Evolutionary conservation across 345 rosid genomes (phyloP).

Genomic region (Boechera stricta): DNA sequence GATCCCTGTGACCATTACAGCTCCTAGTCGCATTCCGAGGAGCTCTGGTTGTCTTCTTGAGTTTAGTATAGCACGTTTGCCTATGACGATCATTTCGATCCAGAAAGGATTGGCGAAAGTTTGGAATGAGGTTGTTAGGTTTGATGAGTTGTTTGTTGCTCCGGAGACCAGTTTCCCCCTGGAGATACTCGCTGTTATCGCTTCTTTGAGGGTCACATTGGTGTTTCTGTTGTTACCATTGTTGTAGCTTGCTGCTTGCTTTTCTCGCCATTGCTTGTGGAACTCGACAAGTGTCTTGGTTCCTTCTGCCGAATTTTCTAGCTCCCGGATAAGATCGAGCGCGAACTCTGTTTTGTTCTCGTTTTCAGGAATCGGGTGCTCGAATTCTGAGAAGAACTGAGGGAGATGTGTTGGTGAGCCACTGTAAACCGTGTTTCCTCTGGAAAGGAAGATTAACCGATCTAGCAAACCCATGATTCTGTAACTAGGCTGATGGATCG

Average conservation of each 20-base stretch:
- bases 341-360: constrained; percentile 91
- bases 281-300: constrained; percentile 72
- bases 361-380: constrained; percentile 83
- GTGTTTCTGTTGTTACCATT: constrained; percentile 29
- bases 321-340: constrained; percentile 81
- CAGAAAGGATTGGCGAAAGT: constrained; percentile 82
- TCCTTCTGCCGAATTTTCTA: constrained; percentile 77
- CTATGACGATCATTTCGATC: constrained; percentile 80
- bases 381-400: constrained; percentile 66
- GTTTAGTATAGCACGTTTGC: constrained; percentile 68
- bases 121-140: constrained; percentile 59
- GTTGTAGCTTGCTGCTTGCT: constrained; percentile 22
- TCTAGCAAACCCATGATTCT: constrained; percentile 80
- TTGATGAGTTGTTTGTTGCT: constrained; percentile 49
- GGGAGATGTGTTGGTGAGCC: constrained; percentile 71
- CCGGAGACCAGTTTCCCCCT: constrained; percentile 88
- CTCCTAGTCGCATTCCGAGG: constrained; percentile 75
- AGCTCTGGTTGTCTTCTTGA: constrained; percentile 86
- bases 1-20: constrained; percentile 79
- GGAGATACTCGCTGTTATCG: constrained; percentile 75
- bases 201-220: constrained; percentile 69
- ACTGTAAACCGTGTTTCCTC: constrained; percentile 74
- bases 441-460: constrained; percentile 77
- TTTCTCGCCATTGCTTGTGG: constrained; percentile 66
- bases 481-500: constrained; percentile 94